Evolutionary conservation across 192 early-diverging fungal genomes (phyloP), one percentile per base, ranked within the genome.

Genomic region (Backusella parvicylindrica): DNA sequence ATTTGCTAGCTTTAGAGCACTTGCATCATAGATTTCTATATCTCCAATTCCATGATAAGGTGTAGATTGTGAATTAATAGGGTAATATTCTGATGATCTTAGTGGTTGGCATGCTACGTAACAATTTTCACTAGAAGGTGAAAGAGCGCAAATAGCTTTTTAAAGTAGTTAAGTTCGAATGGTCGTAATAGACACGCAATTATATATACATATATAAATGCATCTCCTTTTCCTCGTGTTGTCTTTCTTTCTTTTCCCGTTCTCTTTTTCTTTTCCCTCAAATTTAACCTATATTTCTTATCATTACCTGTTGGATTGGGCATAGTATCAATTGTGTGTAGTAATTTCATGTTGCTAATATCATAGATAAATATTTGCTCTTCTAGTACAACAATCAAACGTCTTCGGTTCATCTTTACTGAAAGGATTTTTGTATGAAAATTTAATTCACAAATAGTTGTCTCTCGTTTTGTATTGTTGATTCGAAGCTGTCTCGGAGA

Each of bases 361-460:
- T 99, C 96, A 83, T 98, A 97, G n/a, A 98, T 90, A 79, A 94
- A 98, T 64, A 98, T 95, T 71, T 94, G 93, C 80, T 96, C 94
- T 74, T 99, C 98, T 43, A 99, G 87, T 41, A 97, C 92, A 9
- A 97, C 96, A 36, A 98, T 90, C 11, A 99, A 86, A 28, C 95
- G 89, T 74, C 93, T 92, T 37, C 96, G 87, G 86, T 99, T 99
- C 70, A 99, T 86, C 83, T 97, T 97, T 16, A 99, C 96, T 0
- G 95, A 91, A 69, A 99, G 83, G 53, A 99, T 96, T 0, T 95
- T 88, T 1, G 94, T 95, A 3, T 91, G 91, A 77, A 97, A 99
- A 3, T 92, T 94, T 41, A 99, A 90, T 83, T 99, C 96, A 83
- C 96, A 98, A 68, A 99, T 98, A 64, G 94, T 96, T 4, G 95